Conservation (phyloP, 176 grass and related monocot species). For the Carex cristatella region DNA sequence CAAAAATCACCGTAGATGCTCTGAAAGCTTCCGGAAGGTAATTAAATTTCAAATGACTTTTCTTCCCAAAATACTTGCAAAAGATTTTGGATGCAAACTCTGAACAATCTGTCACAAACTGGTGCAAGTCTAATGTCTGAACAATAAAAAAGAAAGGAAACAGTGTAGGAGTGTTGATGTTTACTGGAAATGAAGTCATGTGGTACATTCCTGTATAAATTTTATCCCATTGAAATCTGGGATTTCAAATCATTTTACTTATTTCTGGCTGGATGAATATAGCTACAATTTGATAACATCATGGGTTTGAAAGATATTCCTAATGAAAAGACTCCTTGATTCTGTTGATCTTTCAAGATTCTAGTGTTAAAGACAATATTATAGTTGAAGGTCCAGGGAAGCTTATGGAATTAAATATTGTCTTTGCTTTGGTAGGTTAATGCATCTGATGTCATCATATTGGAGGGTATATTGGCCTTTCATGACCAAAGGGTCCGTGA, state of each 20-base stretch:
- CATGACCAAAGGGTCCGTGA: slow-evolving; percentile 89
- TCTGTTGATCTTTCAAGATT: background rate
- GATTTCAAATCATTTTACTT: background rate
- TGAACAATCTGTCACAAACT: background rate
- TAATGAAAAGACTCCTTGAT: background rate
- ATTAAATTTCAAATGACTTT: background rate
- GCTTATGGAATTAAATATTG: background rate
- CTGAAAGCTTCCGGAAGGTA: slow-evolving; percentile 92
- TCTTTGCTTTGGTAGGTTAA: slow-evolving; percentile 62
- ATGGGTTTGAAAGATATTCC: background rate
- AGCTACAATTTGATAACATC: background rate
- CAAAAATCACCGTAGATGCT: slow-evolving; percentile 75
- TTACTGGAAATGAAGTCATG: background rate
- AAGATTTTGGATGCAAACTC: slow-evolving; percentile 14
- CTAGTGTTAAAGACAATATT: background rate
- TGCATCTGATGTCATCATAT: slow-evolving; percentile 97
- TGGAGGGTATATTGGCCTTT: slow-evolving; percentile 98
- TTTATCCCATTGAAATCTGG: background rate
- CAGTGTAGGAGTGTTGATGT: background rate
- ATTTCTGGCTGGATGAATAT: too few species aligned
- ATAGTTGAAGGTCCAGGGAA: background rate
- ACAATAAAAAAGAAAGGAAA: background rate
- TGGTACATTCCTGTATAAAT: background rate
- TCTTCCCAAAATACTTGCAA: slow-evolving; percentile 5
- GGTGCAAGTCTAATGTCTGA: background rate